These are phyloP conservation scores for Salvia sclarea DNA, from an alignment of 305 asterid genomes.

Conservation along the genomic window DNA sequence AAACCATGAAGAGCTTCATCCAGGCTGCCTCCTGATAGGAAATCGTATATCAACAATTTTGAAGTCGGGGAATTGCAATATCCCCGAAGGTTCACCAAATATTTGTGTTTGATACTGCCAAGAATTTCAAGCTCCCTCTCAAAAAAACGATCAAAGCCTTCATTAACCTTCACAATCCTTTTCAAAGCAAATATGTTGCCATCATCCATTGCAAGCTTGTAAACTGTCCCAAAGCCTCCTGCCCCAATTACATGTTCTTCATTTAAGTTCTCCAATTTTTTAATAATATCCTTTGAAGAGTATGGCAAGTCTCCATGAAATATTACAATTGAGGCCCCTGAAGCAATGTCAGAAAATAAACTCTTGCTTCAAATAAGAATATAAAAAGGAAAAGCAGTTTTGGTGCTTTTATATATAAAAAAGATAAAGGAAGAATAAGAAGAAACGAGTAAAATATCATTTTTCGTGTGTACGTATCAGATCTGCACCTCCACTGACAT, in stretches of 20 bases:
- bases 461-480: slow-evolving; percentile 38
- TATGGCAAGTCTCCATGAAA: slow-evolving; percentile 96
- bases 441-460: slow-evolving; percentile 27
- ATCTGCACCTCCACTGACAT: slow-evolving; percentile 79
- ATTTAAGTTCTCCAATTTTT: slow-evolving; percentile 72
- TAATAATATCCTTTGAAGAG: slow-evolving; percentile 88
- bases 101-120: slow-evolving; percentile 93
- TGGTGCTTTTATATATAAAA: slow-evolving; percentile 8
- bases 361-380: slow-evolving; percentile 4
- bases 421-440: slow-evolving; percentile 19
- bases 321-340: slow-evolving; percentile 97
- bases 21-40: slow-evolving; percentile 88
- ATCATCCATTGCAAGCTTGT: slow-evolving; percentile 96
- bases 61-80: slow-evolving; percentile 96
- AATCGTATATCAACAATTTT: slow-evolving; percentile 85
- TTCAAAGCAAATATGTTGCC: slow-evolving; percentile 92
- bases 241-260: slow-evolving; percentile 92
- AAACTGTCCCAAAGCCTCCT: slow-evolving; percentile 98
- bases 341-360: slow-evolving; percentile 34
- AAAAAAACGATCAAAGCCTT: slow-evolving; percentile 88
- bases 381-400: slow-evolving; percentile 7
- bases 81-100: slow-evolving; percentile 94
- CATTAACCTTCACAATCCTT: slow-evolving; percentile 85
- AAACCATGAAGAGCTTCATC: slow-evolving; percentile 96
- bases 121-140: slow-evolving; percentile 98